A percentile compares a stretch with the other conserved stretches of the same genome.
Conservation (phyloP, 768 basidiomycete species). For the Phaeotremella fagi region DNA sequence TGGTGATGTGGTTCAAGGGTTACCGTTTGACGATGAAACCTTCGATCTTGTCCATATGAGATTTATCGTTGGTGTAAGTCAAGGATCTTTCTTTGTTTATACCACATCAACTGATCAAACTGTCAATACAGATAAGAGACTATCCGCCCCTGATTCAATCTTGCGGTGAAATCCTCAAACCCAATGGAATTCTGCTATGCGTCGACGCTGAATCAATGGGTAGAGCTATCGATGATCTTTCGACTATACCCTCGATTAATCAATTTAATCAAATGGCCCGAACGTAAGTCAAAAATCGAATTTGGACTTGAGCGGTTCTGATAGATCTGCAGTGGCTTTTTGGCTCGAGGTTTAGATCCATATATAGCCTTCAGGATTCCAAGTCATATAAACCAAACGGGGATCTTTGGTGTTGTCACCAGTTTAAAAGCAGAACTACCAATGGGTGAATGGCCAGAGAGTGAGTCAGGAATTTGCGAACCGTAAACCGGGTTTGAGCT, state of each 20-base stretch:
- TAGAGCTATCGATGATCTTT: too few species aligned
- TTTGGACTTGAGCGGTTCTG: neutral
- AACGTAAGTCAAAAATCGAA: neutral
- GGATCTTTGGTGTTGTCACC: neutral
- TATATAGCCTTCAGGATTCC: neutral
- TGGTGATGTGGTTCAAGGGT: slow-evolving; percentile 4
- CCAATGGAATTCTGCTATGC: neutral
- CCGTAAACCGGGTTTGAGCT: too few species aligned
- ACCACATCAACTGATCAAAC: neutral
- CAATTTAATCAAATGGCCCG: neutral
- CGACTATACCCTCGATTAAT: neutral
- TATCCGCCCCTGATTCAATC: neutral
- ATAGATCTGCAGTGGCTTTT: neutral
- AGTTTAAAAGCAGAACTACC: slow-evolving; percentile 2
- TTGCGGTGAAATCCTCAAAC: neutral
- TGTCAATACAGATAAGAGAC: slow-evolving; percentile 10
- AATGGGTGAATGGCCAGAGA: slow-evolving; percentile 5
- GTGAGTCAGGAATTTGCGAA: too few species aligned
- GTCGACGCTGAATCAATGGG: slow-evolving; percentile 4
- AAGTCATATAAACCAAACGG: neutral
- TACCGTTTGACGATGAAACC: slow-evolving; percentile 3
- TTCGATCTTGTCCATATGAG: slow-evolving; percentile 12
- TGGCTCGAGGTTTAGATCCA: slow-evolving; percentile 3
- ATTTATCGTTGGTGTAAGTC: slow-evolving; percentile 11
- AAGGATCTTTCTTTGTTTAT: neutral